Evolutionary conservation across 495 filamentous ascomycete genomes (phyloP), one percentile per base, ranked within the genome.

Genomic region (Daldinia vernicosa): DNA sequence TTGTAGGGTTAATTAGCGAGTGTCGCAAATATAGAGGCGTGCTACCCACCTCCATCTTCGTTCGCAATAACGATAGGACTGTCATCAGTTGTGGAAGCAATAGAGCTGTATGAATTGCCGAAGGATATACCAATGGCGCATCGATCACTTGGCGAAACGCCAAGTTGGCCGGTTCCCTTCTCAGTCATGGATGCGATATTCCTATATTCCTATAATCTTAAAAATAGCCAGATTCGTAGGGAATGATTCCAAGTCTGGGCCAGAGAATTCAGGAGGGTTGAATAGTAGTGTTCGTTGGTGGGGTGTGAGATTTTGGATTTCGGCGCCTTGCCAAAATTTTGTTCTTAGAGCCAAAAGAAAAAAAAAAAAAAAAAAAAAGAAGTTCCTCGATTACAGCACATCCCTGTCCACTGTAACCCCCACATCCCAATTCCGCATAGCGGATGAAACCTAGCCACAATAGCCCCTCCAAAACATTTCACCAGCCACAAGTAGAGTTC

Each of bases 61-160:
- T 99, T 98, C 65, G 96, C 95, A 80, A 99, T 98, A 74, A 99
- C 95, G 78, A 97, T 93, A 68, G 93, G 90, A 83, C 95, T 97
- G 80, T 94, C 95, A 74, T 98, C 95, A 50, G 90, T 87, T 33
- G 94, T 93, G 76, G 89, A 91, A 71, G 94, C 95, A 82, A 99
- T 98, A 58, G 93, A 97, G 83, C 95, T 97, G 86, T 93, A 95
- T 55, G 92, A 93, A 82, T 99, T 99, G 80, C 95, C 96, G 85
- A 98, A 98, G 57, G 94, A 92, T 79, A 99, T 93, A 80, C 95
- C 95, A 82, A 99, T 99, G 74, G 91, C 91, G 69, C 89, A 87
- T 70, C 89, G 84, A 81, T 92, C 86, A 61, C 79, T 84, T 28
- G 89, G 86, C 81, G 81, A 72, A 64, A 78, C 76, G 72, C 75